These are phyloP conservation scores for Nicotiana tabacum DNA, from an alignment of 257 asterid genomes.

Conservation along the genomic window DNA sequence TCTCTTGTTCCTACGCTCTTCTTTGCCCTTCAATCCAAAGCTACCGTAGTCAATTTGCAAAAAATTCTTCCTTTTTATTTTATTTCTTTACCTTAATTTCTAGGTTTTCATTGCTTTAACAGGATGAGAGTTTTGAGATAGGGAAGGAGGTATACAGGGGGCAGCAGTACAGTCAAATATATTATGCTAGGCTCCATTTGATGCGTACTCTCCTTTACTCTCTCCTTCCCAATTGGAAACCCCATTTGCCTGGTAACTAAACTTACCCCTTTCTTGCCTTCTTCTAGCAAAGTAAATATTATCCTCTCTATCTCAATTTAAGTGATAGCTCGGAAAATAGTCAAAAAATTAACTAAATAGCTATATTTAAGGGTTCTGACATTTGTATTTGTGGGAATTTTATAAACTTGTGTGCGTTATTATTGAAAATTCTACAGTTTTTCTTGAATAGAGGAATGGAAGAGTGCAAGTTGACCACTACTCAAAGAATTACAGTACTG, in stretches of 20 bases:
- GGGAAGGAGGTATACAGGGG: slow-evolving; percentile 79
- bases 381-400: too few species aligned
- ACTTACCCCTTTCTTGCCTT: not conserved
- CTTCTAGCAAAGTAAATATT: not conserved
- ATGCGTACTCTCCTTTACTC: slow-evolving; percentile 89
- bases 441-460: not conserved
- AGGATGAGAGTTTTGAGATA: slow-evolving; percentile 75
- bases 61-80: not conserved
- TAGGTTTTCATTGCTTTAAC: not conserved
- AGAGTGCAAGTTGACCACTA: not conserved
- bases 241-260: slow-evolving; percentile 62
- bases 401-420: not conserved
- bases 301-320: too few species aligned
- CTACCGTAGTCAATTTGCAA: not conserved
- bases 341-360: too few species aligned
- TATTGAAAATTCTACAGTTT: not conserved
- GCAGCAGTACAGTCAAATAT: slow-evolving; percentile 94
- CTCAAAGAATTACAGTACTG: not conserved
- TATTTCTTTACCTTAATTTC: not conserved
- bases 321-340: too few species aligned
- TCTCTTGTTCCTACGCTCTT: not conserved
- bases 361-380: too few species aligned
- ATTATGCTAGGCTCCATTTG: slow-evolving; percentile 85
- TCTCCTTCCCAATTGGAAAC: slow-evolving; percentile 82
- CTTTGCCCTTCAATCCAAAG: not conserved